phyloP scores from a whole-genome alignment of 2,329 filamentous ascomycete species.

The Exophiala alcalophila region DNA sequence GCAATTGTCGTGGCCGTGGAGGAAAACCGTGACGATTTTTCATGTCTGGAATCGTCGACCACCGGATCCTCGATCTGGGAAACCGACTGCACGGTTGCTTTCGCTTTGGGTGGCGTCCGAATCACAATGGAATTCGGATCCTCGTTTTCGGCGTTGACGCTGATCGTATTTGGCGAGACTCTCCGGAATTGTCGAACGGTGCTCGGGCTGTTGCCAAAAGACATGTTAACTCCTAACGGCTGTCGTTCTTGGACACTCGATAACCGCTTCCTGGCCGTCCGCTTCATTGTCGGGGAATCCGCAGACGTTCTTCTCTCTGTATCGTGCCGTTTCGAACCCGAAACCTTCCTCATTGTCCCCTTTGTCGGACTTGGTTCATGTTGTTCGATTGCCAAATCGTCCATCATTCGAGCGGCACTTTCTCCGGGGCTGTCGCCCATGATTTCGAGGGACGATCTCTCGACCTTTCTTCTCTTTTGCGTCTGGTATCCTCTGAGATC shows the following conservation, averaged over 20 bases:
- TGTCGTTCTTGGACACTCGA: slow-evolving; percentile 59
- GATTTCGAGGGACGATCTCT: slow-evolving; percentile 40
- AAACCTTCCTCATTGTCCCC: slow-evolving; percentile 24
- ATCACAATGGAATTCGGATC: slow-evolving; percentile 22
- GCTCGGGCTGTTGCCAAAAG: slow-evolving; percentile 88
- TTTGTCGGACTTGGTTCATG: slow-evolving; percentile 26
- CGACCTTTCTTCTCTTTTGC: slow-evolving; percentile 46
- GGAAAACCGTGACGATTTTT: slow-evolving; percentile 18
- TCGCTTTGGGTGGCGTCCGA: slow-evolving; percentile 25
- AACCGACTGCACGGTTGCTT: slow-evolving; percentile 7
- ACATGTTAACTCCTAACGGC: slow-evolving; percentile 83
- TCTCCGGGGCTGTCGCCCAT: slow-evolving; percentile 37
- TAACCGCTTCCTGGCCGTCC: slow-evolving; percentile 40
- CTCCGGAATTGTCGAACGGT: slow-evolving; percentile 89
- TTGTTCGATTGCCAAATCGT: slow-evolving; percentile 38
- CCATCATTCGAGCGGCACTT: slow-evolving; percentile 38
- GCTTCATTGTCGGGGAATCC: slow-evolving; percentile 42
- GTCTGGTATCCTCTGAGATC: slow-evolving; percentile 53
- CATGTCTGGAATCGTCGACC: slow-evolving; percentile 6
- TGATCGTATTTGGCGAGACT: slow-evolving; percentile 65
- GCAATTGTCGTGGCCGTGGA: slow-evolving; percentile 23
- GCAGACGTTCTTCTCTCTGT: slow-evolving; percentile 13
- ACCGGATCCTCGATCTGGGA: slow-evolving; percentile 19
- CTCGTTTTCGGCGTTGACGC: slow-evolving; percentile 27
- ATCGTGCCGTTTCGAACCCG: slow-evolving; percentile 9